These are phyloP conservation scores for Boletus rex-veris DNA, from an alignment of 768 basidiomycete genomes.

Conservation along the genomic window DNA sequence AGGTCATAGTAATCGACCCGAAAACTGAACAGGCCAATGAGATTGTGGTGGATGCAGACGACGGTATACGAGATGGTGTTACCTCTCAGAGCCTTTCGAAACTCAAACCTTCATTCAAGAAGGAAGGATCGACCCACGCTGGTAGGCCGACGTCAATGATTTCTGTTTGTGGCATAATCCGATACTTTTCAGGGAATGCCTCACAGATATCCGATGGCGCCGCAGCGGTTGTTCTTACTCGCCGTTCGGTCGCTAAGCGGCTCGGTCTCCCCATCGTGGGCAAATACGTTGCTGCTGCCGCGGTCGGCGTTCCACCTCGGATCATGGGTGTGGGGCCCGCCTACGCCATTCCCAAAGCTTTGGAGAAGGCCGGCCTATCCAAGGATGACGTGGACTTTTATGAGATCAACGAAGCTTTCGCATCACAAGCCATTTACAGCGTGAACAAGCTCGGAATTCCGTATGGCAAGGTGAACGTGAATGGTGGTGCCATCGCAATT, in stretches of 20 bases:
- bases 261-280: conserved; percentile 85
- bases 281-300: conserved; percentile 71
- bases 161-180: not conserved
- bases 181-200: conserved; percentile 54
- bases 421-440: conserved; percentile 74
- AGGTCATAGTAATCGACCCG: conserved; percentile 63
- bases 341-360: conserved; percentile 75
- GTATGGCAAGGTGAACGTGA: conserved; percentile 76
- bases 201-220: conserved; percentile 93
- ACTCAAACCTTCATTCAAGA: conserved; percentile 82
- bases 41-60: conserved; percentile 74
- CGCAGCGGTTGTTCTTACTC: conserved; percentile 80
- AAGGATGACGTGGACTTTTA: conserved; percentile 81
- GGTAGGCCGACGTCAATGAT: conserved; percentile 32
- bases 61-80: conserved; percentile 83
- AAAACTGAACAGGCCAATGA: conserved; percentile 67
- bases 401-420: conserved; percentile 93
- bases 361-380: conserved; percentile 62
- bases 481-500: conserved; percentile 87
- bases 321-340: conserved; percentile 94
- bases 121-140: conserved; percentile 75
- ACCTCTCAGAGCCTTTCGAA: conserved; percentile 74
- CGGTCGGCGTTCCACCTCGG: conserved; percentile 78
- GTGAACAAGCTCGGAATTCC: conserved; percentile 68
- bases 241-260: conserved; percentile 74